phyloP scores from a whole-genome alignment of 306 rosid species.

The Begonia fuchsioides region DNA sequence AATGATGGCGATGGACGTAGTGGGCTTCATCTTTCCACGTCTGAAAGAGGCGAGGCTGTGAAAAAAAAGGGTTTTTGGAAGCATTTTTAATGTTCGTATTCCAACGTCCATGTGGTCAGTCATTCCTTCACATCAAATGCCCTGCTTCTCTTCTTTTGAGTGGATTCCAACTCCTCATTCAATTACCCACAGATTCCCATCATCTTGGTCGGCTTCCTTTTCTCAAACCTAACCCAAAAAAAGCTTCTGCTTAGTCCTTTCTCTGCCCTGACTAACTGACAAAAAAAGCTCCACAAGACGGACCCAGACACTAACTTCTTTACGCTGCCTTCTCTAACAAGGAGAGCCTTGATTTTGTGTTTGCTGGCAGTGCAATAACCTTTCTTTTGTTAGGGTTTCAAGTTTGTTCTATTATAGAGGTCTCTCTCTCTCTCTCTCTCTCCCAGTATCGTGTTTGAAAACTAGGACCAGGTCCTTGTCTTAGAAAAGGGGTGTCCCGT shows the following conservation, averaged over 20 bases:
- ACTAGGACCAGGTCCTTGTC: neutral
- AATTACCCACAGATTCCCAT: slow-evolving; percentile 24
- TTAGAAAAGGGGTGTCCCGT: neutral
- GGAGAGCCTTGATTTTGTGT: neutral
- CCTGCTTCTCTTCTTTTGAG: slow-evolving; percentile 35
- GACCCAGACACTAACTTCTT: neutral
- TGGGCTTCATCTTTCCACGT: slow-evolving; percentile 78
- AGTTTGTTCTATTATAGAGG: no score
- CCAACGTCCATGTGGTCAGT: slow-evolving; percentile 28
- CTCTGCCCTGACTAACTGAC: neutral
- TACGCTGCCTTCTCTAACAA: neutral
- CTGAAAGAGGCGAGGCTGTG: slow-evolving; percentile 44
- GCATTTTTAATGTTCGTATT: slow-evolving; percentile 33
- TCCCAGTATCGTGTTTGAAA: neutral
- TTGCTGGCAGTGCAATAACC: neutral
- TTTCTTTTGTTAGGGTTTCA: no score
- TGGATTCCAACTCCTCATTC: slow-evolving; percentile 99
- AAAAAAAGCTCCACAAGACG: neutral
- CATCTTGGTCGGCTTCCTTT: neutral
- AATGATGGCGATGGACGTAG: slow-evolving; percentile 23
- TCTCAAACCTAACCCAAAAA: slow-evolving; percentile 2
- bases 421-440: neutral
- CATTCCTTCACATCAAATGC: slow-evolving; percentile 35
- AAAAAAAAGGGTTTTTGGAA: slow-evolving; percentile 40
- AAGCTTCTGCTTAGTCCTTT: neutral